Percentiles rank a stretch among this genome's conserved stretches.
These are phyloP conservation scores for Tricholoma sp. DNA, from an alignment of 768 basidiomycete genomes.

Conservation along the genomic window DNA sequence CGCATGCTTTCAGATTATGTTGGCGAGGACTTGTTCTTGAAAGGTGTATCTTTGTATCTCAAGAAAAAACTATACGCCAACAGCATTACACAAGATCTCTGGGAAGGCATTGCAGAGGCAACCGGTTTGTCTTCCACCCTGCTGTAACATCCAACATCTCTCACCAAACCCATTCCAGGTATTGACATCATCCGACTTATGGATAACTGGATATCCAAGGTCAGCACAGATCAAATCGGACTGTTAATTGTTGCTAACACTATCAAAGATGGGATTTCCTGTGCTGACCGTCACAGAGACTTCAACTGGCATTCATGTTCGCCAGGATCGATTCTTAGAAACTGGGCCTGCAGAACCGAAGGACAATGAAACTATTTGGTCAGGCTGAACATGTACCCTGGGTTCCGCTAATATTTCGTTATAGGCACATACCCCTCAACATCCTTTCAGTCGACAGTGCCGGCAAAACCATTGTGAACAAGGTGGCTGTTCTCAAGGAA, in stretches of 20 bases:
- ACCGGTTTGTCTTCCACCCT: constrained; percentile 36
- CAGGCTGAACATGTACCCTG: neutral
- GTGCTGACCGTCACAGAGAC: constrained; percentile 83
- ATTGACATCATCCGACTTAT: constrained; percentile 74
- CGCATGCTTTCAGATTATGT: constrained; percentile 92
- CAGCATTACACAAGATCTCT: constrained; percentile 80
- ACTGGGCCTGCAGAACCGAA: constrained; percentile 72
- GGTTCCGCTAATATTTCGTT: neutral
- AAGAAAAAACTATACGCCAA: constrained; percentile 85
- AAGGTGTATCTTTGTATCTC: constrained; percentile 87
- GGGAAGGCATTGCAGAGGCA: constrained; percentile 77
- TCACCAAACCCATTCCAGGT: constrained; percentile 24
- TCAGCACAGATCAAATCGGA: constrained; percentile 13
- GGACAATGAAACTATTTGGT: constrained; percentile 90
- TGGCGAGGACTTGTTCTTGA: constrained; percentile 83
- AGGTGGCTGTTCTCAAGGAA: constrained; percentile 55
- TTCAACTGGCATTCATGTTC: constrained; percentile 63
- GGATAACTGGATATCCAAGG: constrained; percentile 89
- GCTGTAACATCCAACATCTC: neutral
- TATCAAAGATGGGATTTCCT: constrained; percentile 74
- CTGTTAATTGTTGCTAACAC: neutral
- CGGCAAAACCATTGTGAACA: constrained; percentile 58
- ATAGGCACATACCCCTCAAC: constrained; percentile 77
- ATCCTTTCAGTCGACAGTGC: constrained; percentile 54
- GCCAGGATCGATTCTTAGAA: constrained; percentile 93